These are phyloP conservation scores for Fusarium clavum DNA, from an alignment of 2,329 filamentous ascomycete species.

Conservation along the genomic window DNA sequence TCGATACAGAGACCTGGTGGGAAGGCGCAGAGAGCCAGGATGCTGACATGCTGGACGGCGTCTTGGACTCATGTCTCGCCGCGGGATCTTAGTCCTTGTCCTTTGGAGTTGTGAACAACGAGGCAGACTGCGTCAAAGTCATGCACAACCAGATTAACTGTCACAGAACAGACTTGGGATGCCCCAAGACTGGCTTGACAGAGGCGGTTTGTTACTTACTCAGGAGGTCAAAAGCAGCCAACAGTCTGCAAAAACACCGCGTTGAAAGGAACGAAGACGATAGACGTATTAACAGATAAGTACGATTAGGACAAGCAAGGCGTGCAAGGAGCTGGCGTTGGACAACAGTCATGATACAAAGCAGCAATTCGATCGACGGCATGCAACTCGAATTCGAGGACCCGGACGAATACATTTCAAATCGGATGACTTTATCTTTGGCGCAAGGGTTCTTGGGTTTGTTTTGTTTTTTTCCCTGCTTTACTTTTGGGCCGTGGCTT, in stretches of 20 bases:
- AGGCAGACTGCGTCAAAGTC: background rate
- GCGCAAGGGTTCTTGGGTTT: slow-evolving; percentile 38
- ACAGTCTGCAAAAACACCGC: background rate
- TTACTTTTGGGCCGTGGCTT: slow-evolving; percentile 4
- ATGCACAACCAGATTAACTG: background rate
- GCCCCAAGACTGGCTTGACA: background rate
- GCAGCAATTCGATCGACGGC: slow-evolving; percentile 22
- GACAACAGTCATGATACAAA: slow-evolving; percentile 29
- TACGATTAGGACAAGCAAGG: slow-evolving; percentile 32
- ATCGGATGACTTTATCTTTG: slow-evolving; percentile 44
- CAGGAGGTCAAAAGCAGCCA: background rate
- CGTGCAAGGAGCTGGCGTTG: slow-evolving; percentile 44
- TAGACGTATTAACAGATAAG: slow-evolving; percentile 14
- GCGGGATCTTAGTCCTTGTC: slow-evolving; percentile 53
- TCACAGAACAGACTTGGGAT: background rate
- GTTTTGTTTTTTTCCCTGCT: background rate
- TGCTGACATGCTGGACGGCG: slow-evolving; percentile 63
- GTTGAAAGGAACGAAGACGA: background rate
- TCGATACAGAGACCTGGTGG: slow-evolving; percentile 70
- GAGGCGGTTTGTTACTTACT: background rate
- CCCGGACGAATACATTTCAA: slow-evolving; percentile 39
- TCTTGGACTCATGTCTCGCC: slow-evolving; percentile 68
- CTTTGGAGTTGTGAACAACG: background rate
- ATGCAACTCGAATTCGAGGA: slow-evolving; percentile 25
- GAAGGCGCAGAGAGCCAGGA: slow-evolving; percentile 68